Conservation (phyloP, 2,329 filamentous ascomycete genomes). For the Aspergillus felis region DNA sequence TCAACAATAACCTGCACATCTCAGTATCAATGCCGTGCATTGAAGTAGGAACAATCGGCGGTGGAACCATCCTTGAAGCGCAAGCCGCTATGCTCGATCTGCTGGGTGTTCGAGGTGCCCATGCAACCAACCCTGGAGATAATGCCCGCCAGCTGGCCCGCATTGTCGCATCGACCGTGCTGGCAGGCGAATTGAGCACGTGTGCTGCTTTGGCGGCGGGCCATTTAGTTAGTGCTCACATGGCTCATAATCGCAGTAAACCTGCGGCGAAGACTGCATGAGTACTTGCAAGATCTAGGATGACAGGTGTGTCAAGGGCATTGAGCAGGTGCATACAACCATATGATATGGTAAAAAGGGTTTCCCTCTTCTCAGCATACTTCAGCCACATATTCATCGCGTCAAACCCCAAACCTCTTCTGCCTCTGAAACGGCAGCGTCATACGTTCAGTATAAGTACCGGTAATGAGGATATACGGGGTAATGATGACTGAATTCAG, state of each 20-base stretch:
- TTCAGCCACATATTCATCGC: too few relatives aligned
- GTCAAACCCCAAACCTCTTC: too few relatives aligned
- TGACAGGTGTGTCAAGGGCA: too few relatives aligned
- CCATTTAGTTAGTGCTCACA: conserved; percentile 87
- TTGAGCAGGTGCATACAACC: too few relatives aligned
- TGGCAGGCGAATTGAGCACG: conserved; percentile 88
- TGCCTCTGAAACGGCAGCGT: too few relatives aligned
- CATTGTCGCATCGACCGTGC: conserved; percentile 78
- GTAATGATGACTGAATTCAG: too few relatives aligned
- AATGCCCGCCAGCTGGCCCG: conserved; percentile 86
- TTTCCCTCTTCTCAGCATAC: too few relatives aligned
- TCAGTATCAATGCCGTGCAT: conserved; percentile 97
- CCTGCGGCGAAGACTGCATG: too few relatives aligned
- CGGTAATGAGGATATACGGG: too few relatives aligned
- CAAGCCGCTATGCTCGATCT: conserved; percentile 96
- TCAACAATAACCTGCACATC: conserved; percentile 88
- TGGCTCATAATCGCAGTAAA: conserved; percentile 84
- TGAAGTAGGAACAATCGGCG: conserved; percentile 94
- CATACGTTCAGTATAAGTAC: too few relatives aligned
- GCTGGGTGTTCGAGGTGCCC: conserved; percentile 85
- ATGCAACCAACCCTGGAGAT: conserved; percentile 84
- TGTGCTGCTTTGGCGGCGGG: conserved; percentile 91
- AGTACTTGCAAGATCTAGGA: too few relatives aligned
- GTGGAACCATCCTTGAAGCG: conserved; percentile 92
- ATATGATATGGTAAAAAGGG: too few relatives aligned